Evolutionary conservation across 2,329 filamentous ascomycete genomes (phyloP), one percentile per base, ranked within the genome.

Genomic region (Achaetomium macrosporum): DNA sequence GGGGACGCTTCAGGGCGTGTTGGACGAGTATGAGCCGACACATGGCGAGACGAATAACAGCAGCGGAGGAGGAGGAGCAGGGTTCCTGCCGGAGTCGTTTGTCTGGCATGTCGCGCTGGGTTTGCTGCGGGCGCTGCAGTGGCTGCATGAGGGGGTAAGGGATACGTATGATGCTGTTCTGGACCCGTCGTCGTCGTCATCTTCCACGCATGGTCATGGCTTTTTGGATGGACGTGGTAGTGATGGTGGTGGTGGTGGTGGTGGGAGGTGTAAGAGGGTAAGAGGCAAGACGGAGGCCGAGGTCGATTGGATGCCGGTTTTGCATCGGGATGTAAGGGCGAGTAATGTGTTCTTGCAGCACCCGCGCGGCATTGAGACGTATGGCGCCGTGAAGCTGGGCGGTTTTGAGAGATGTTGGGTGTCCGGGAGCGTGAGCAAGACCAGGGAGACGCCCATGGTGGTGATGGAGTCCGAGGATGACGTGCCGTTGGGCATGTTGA

Each of bases 41-140:
- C 25, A 25, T n/a, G n/a, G n/a, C n/a, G n/a, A n/a, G n/a, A n/a
- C n/a, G 25, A 25, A 7, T 25, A 25, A n/a, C n/a, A n/a, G 25
- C 7, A 25, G 25, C 7, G 13, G 16, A 6, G 16, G 16, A 7
- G 33, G 5, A 8, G 11, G 3, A 1, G 43, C 13, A 7, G 19
- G 61, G 12, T 76, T 75, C 56, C 61, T 79, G 12, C 77, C 77
- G 0, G 78, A 82, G 58, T 69, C 70, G 2, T 66, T 82, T 12
- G 77, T 77, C 57, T 82, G 78, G 78, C 78, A 82, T 59, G 77
- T 82, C 9, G 67, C 76, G 12, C 62, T 68, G 11, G 74, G 72
- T 8, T 63, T 81, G 43, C 64, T 75, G 13, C 68, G 69, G n/a
- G 77, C 76, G 2, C 68, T 81, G 37, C 64, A 73, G 30, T 81